Base-by-base conservation (phyloP, 2,329 filamentous ascomycete genomes). In the Diaporthe helianthi region DNA sequence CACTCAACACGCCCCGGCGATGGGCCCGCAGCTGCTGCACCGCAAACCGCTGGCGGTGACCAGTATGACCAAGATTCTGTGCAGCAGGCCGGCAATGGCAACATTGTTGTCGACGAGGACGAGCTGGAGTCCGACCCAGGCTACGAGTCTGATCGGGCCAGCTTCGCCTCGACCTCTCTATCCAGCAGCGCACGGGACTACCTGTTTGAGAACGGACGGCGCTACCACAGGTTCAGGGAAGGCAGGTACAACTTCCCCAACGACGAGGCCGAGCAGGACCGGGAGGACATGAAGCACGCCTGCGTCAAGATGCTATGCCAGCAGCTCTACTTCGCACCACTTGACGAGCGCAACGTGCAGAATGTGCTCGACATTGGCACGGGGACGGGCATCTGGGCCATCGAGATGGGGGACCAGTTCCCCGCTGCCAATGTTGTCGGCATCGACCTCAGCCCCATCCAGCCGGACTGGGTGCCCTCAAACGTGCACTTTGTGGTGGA, bases 401-500 rank as follows among this genome's bases (percentile, higher is more conserved):
- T 89, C 66, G 86, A 88, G 72, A 85, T 83, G 71, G 83, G 79
- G 60, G 82, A 84, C 71, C 72, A 76, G 26, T 82, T 79, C 65
- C 81, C 81, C n/a, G 75, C 76, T 46, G 78, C 82, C 7, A 78
- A 77, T 53, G 79, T 83, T 2, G 69, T 81, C 19, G 82, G 81
- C 53, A 81, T 79, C 31, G 81, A 84, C 64, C 71, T 84, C 22
- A 83, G 81, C 3, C 81, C 83, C 2, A 84, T 84, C 24, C 83
- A 85, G 72, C 81, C 82, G 2, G 77, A 76, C 44, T 82, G 80
- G 77, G 81, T 90, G 15, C 89, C 88, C 19, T 82, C 85, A 13
- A 90, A 90, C 74, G 82, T 87, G n/a, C 82, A 81, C 9, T 90
- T 90, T 78, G 80, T 89, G 69, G 83, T 91, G 12, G 89, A 91